phyloP scores from a whole-genome alignment of 805 yeast species.

The Saccharomyces mikatae region DNA sequence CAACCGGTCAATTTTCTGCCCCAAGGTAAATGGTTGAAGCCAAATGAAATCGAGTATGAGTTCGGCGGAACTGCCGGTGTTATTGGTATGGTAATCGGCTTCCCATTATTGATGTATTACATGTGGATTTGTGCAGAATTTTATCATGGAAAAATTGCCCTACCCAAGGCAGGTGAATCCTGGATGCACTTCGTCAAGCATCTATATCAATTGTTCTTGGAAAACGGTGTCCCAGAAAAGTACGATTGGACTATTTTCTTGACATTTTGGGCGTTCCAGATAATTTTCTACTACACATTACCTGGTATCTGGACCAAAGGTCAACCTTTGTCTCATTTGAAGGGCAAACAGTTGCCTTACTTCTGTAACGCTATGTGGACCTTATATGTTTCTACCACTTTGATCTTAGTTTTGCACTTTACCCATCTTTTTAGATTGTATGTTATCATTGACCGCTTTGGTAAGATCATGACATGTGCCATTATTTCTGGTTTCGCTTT shows the following conservation, averaged over 20 bases:
- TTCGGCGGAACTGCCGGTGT: constrained; percentile 94
- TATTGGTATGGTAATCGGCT: constrained; percentile 82
- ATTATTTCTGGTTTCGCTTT: constrained; percentile 68
- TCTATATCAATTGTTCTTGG: constrained; percentile 38
- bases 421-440: constrained; percentile 68
- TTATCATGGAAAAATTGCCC: constrained; percentile 65
- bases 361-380: constrained; percentile 88
- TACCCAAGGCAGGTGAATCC: constrained; percentile 54
- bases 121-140: constrained; percentile 89
- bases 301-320: constrained; percentile 97
- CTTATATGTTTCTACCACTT: constrained; percentile 57
- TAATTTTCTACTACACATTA: constrained; percentile 63
- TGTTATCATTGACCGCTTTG: constrained; percentile 72
- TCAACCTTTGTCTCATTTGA: constrained; percentile 77
- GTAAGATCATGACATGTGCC: constrained; percentile 88
- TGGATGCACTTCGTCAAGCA: constrained; percentile 43
- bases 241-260: constrained; percentile 66
- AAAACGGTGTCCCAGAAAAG: constrained; percentile 50
- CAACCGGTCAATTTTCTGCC: constrained; percentile 22
- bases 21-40: constrained; percentile 35
- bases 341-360: constrained; percentile 77
- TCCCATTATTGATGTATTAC: constrained; percentile 90
- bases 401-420: constrained; percentile 58
- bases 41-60: constrained; percentile 64
- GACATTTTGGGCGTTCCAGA: constrained; percentile 61